Conservation (phyloP, 495 filamentous ascomycete species). For the Hypomontagnella monticulosa region DNA sequence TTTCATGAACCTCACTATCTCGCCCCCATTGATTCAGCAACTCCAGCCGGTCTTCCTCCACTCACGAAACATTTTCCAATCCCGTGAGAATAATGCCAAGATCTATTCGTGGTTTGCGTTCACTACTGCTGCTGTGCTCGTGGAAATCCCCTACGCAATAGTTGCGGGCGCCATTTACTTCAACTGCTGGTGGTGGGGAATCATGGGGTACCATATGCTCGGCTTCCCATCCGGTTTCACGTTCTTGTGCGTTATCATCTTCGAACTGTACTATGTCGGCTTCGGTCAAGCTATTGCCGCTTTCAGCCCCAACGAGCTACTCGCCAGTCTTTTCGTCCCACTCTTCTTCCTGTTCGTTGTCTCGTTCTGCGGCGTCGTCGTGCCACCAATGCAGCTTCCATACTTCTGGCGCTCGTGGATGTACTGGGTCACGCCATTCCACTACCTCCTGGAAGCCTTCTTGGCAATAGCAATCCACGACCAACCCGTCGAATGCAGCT, state of each 20-base stretch:
- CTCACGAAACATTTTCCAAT: constrained; percentile 74
- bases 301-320: constrained; percentile 74
- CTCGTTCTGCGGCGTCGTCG: constrained; percentile 71
- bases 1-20: constrained; percentile 69
- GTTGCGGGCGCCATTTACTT: constrained; percentile 61
- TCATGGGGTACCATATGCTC: constrained; percentile 51
- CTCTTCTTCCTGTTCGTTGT: constrained; percentile 71
- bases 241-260: constrained; percentile 64
- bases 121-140: constrained; percentile 60
- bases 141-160: constrained; percentile 69
- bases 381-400: constrained; percentile 63
- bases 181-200: constrained; percentile 71
- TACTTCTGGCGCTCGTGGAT: constrained; percentile 72
- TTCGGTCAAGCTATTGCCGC: constrained; percentile 82
- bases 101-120: constrained; percentile 77
- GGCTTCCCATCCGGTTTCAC: constrained; percentile 67
- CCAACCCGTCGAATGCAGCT: constrained; percentile 63
- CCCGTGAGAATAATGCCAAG: constrained; percentile 76
- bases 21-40: constrained; percentile 59
- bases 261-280: constrained; percentile 76
- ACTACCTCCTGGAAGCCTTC: constrained; percentile 68
- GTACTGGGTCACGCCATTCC: constrained; percentile 73
- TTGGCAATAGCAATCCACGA: constrained; percentile 64
- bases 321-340: constrained; percentile 74
- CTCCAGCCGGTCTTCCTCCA: constrained; percentile 77